Base-by-base conservation (phyloP, 1,284 basidiomycete species). In the Testicularia cyperi region DNA sequence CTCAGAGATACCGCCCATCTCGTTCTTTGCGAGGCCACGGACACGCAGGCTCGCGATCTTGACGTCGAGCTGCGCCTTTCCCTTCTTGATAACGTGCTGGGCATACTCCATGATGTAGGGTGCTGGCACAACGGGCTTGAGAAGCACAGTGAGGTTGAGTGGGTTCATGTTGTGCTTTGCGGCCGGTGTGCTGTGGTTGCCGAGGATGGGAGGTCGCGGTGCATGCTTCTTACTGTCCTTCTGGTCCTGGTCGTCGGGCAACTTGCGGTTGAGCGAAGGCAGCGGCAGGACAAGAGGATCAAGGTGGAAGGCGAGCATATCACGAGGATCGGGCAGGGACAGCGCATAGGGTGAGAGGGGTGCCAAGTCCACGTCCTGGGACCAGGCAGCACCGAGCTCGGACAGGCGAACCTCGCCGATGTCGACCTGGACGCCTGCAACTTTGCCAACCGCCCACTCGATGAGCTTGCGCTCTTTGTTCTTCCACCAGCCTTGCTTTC, bases 401-500 rank as follows among this genome's bases (percentile, higher is more conserved):
- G 61, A 29, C 7, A 72, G 40, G 13, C 43, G 42, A n/a, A 72
- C 48, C 28, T 68, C 55, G 12, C 57, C 65, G 1, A 70, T 44
- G 15, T 72, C 70, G 28, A 72, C 49, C 32, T 62, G 54, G 13
- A 70, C 64, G 21, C 63, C 70, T 3, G 53, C 61, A 15, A 72
- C 58, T 46, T 70, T 68, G 25, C 49, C 52, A 29, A 70, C 35
- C n/a, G 42, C 62, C 70, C 70, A 72, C 29, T 70, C 70, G 26
- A 72, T 55, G 13, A 65, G 37, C 38, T 60, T 55, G 26, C 70
- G 57, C 26, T 70, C 68, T 19, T 57, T 44, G 44, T 58, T 58
- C 41, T 64, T 63, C 57, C 56, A 68, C 52, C 57, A 62, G 22
- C 65, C 54, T 26, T 48, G 47, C 26, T 55, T 31, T 10, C 46